Evolutionary conservation across 768 basidiomycete genomes (phyloP), one percentile per base, ranked within the genome.

Genomic region (Leccinum incarnatum): DNA sequence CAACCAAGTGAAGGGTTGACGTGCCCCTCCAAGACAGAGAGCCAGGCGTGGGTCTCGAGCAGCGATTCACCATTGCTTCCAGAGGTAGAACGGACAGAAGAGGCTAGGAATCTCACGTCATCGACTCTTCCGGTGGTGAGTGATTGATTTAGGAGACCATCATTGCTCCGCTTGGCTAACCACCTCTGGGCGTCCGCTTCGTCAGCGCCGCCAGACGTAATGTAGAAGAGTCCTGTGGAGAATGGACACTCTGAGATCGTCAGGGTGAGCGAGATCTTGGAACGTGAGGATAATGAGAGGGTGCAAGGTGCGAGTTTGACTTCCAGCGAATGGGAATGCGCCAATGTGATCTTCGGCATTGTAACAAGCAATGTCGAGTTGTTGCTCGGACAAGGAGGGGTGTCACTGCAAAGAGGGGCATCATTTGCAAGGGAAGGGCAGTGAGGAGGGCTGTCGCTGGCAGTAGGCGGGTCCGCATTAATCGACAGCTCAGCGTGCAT

Each of bases 61-160:
- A 37, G 17, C 8, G 29, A 7, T 32, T 32, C 21, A 7, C 37
- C 42, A 2, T 40, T 25, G 29, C 21, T n/a, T 5, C 48, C 58
- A 19, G 55, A 53, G 21, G 51, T 5, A 53, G 49, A 17, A 4
- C 53, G 55, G 2, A 36, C 32, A 59, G 56, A 46, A 30, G 1
- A 21, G 32, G 67, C 21, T 55, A 69, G 19, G 58, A 68, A 68
- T 12, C 51, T 64, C n/a, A 67, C 57, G 21, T 67, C 62, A n/a
- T 55, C 61, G 17, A 59, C 51, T 37, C 51, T 64, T 49, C 67
- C 67, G 6, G 65, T 67, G 11, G 34, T 14, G 17, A 69, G 62
- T 34, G 57, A 67, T 48, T 10, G 57, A 42, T 30, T 46, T 12
- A 69, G n/a, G 14, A 60, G 27, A 46, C 15, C 27, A 11, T 62